phyloP scores from a whole-genome alignment of 2,329 filamentous ascomycete species.

The Paecilomyces niveus region DNA sequence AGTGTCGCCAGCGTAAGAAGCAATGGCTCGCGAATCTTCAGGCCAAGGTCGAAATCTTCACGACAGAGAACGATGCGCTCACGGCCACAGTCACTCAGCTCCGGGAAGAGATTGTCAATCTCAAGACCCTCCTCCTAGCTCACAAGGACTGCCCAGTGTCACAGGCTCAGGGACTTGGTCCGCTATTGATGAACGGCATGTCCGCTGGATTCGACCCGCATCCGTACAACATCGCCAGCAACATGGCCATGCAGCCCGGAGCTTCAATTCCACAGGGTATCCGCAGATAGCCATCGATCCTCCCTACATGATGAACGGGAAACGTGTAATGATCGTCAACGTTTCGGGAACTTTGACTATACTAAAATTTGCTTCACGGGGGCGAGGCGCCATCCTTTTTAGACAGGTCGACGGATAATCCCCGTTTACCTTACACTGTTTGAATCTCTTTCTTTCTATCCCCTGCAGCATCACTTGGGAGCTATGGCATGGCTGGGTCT shows the following conservation, averaged over 20 bases:
- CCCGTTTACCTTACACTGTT: constrained; percentile 3
- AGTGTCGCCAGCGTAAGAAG: constrained; percentile 97
- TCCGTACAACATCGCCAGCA: constrained; percentile 34
- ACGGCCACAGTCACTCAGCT: constrained; percentile 76
- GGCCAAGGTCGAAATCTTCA: constrained; percentile 88
- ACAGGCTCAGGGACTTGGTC: constrained; percentile 66
- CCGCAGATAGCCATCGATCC: constrained; percentile 20
- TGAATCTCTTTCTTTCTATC: constrained; percentile 14
- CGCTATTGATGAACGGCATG: constrained; percentile 36
- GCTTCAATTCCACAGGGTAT: constrained; percentile 30
- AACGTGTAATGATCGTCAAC: constrained; percentile 5
- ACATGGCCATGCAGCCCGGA: constrained; percentile 36
- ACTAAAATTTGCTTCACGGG: constrained; percentile 2
- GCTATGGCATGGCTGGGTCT: constrained; percentile 32
- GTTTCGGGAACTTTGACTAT: not conserved
- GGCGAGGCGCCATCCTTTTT: not conserved
- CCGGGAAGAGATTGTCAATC: constrained; percentile 85
- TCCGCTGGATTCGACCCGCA: constrained; percentile 33
- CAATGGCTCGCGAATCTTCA: constrained; percentile 96
- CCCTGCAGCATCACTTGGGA: constrained; percentile 15
- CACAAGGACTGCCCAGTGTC: constrained; percentile 96
- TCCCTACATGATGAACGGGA: constrained; percentile 5
- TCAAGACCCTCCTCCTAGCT: constrained; percentile 85
- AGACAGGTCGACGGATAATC: not conserved
- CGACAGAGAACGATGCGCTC: constrained; percentile 81